phyloP scores from a whole-genome alignment of 352 stramenopile genomes.

The Phytophthora cryptogea region DNA sequence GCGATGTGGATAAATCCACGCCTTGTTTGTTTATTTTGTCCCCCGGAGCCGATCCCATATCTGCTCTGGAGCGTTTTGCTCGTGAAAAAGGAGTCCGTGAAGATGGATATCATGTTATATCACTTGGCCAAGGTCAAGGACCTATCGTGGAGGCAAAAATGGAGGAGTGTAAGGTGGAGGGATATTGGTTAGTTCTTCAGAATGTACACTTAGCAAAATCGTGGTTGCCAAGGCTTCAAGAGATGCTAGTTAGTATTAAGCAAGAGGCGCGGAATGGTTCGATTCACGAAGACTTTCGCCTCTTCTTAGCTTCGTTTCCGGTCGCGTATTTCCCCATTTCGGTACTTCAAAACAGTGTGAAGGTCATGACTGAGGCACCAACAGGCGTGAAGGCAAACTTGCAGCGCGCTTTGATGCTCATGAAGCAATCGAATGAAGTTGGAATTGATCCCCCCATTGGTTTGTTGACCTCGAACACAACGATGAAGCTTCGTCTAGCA shows the following conservation, averaged over 20 bases:
- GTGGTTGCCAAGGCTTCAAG: constrained; percentile 73
- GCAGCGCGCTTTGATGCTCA: constrained; percentile 62
- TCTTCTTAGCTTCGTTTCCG: constrained; percentile 77
- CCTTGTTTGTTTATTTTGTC: constrained; percentile 83
- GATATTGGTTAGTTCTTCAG: constrained; percentile 73
- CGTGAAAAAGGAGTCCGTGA: constrained; percentile 40
- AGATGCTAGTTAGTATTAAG: constrained; percentile 41
- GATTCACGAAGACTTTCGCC: constrained; percentile 60
- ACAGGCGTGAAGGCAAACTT: constrained; percentile 78
- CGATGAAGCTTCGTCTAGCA: constrained; percentile 56
- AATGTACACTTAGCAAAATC: constrained; percentile 81
- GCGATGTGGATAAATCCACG: constrained; percentile 62
- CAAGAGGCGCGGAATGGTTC: constrained; percentile 34
- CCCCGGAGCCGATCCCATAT: constrained; percentile 64
- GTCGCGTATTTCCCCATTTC: constrained; percentile 70
- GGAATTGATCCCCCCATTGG: background rate
- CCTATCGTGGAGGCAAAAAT: constrained; percentile 66
- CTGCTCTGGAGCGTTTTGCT: constrained; percentile 54
- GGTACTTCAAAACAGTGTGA: constrained; percentile 77
- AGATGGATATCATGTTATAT: constrained; percentile 60
- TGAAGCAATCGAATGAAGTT: constrained; percentile 19
- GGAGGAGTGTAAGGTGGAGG: constrained; percentile 46
- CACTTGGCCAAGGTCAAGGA: constrained; percentile 79
- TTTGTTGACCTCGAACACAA: background rate
- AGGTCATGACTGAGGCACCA: constrained; percentile 80